These are phyloP conservation scores for Hirschioporus abietinus DNA, from an alignment of 768 basidiomycete genomes.

Conservation along the genomic window DNA sequence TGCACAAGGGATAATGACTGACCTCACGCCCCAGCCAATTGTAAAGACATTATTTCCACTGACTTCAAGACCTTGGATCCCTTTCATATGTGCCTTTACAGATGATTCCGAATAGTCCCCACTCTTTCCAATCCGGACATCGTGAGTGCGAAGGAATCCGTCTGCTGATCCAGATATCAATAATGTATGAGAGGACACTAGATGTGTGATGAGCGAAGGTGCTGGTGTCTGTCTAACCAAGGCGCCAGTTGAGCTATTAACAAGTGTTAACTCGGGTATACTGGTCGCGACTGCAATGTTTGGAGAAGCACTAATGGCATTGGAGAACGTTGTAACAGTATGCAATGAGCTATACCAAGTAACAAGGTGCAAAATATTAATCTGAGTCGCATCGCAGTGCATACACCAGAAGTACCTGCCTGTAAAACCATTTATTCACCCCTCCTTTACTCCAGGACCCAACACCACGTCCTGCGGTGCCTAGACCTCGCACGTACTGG, in stretches of 20 bases:
- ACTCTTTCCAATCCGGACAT: conserved; percentile 56
- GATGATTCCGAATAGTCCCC: conserved; percentile 44
- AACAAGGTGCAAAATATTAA: conserved; percentile 18
- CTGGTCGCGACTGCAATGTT: conserved; percentile 55
- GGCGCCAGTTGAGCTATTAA: conserved; percentile 71
- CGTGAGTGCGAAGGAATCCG: conserved; percentile 67
- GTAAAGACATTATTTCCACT: conserved; percentile 79
- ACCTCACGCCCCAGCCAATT: conserved; percentile 87
- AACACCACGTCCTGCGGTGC: conserved; percentile 54
- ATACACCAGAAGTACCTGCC: conserved; percentile 24
- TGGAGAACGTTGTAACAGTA: conserved; percentile 37
- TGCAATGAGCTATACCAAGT: conserved; percentile 23
- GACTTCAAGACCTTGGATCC: conserved; percentile 76
- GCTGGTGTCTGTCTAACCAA: conserved; percentile 51
- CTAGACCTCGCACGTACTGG: conserved; percentile 65
- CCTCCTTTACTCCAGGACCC: conserved; percentile 85
- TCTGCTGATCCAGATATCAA: conserved; percentile 69
- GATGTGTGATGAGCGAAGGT: conserved; percentile 56
- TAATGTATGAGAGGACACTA: conserved; percentile 58
- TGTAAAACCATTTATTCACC: conserved; percentile 75
- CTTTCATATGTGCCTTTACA: conserved; percentile 75
- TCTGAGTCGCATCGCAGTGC: conserved; percentile 13
- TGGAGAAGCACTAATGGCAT: conserved; percentile 46
- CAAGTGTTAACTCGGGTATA: conserved; percentile 55
- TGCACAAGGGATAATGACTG: conserved; percentile 12